Conservation (phyloP, 176 grass and related monocot species). For the Bromus sterilis region DNA sequence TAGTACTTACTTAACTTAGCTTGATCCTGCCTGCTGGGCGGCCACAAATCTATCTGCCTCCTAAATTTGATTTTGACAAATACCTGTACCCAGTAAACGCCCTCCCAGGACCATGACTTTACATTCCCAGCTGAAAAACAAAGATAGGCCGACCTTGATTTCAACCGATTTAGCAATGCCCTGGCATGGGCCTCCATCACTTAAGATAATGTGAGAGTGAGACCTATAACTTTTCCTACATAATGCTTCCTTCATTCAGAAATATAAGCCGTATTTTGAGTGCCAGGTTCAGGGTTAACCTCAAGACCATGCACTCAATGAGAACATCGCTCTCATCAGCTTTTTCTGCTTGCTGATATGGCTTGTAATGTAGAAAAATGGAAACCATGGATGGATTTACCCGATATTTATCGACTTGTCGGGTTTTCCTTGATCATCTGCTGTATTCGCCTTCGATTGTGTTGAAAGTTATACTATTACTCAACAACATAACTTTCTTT, state of each 20-base stretch:
- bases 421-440: not conserved
- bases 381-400: not conserved
- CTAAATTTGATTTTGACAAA: constrained; percentile 19
- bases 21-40: not conserved
- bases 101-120: constrained; percentile 9
- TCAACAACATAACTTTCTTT: not conserved
- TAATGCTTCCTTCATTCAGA: not conserved
- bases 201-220: not conserved
- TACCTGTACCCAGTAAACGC: constrained; percentile 19
- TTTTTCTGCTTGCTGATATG: not conserved
- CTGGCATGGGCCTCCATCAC: not conserved
- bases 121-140: not conserved
- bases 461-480: not conserved
- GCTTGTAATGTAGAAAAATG: not conserved
- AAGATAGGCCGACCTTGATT: not conserved
- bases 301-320: not conserved
- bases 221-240: not conserved
- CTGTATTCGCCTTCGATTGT: too few species aligned
- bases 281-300: not conserved
- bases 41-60: not conserved
- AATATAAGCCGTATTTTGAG: not conserved
- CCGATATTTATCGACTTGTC: not conserved
- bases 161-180: not conserved
- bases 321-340: not conserved
- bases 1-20: not conserved